phyloP scores from a whole-genome alignment of 2,329 filamentous ascomycete genomes.

The Escovopsis sp. region DNA sequence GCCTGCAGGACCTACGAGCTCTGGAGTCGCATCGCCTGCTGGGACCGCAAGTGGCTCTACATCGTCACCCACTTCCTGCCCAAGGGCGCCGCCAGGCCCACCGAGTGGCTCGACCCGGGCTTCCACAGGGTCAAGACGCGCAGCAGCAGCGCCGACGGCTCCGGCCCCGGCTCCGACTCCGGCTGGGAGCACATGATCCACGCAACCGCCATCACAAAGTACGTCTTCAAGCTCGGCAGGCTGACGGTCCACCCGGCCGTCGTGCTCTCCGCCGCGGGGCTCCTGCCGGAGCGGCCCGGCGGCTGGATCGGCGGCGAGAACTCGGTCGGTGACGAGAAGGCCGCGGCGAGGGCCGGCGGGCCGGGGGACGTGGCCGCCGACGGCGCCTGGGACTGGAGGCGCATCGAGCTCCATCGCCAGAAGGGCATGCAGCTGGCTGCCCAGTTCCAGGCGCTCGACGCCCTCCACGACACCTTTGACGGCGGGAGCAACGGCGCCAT shows the following conservation, averaged over 20 bases:
- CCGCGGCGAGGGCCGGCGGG: slow-evolving; percentile 19
- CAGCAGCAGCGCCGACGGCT: slow-evolving; percentile 20
- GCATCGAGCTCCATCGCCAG: slow-evolving; percentile 38
- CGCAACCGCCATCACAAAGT: slow-evolving; percentile 62
- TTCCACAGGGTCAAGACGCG: slow-evolving; percentile 27
- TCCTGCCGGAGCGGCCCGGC: slow-evolving; percentile 60
- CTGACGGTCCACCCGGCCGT: slow-evolving; percentile 74
- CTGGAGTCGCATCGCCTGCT: slow-evolving; percentile 54
- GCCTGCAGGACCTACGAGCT: slow-evolving; percentile 58
- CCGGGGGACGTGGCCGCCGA: slow-evolving; percentile 20
- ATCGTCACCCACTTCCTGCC: slow-evolving; percentile 60
- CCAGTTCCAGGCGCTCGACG: slow-evolving; percentile 44
- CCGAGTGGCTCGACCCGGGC: slow-evolving; percentile 34
- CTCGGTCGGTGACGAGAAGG: slow-evolving; percentile 22
- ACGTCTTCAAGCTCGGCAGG: slow-evolving; percentile 68
- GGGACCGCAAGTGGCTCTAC: slow-evolving; percentile 76
- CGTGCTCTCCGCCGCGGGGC: slow-evolving; percentile 52
- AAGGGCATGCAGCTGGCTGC: slow-evolving; percentile 39
- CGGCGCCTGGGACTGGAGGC: slow-evolving; percentile 42
- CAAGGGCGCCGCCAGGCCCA: slow-evolving; percentile 41
- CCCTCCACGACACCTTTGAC: slow-evolving; percentile 35
- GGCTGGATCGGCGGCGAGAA: slow-evolving; percentile 40
- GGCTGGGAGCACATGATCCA: slow-evolving; percentile 50
- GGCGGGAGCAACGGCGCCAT: slow-evolving; percentile 37
- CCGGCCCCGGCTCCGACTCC: slow-evolving; percentile 21